phyloP scores from a whole-genome alignment of 1,284 basidiomycete genomes.

The Marasmius tenuissimus region DNA sequence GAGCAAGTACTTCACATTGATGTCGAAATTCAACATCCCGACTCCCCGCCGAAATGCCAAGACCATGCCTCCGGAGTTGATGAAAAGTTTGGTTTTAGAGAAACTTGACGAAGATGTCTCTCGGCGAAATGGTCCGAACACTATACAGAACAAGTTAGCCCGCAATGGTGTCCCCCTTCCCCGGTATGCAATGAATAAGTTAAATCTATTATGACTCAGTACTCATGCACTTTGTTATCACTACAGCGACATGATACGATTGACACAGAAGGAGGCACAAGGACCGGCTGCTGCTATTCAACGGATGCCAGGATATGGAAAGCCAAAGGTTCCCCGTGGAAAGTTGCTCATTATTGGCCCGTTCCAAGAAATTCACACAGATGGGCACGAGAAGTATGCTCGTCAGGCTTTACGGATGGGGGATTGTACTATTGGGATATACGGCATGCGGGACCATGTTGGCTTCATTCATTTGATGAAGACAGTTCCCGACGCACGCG shows the following conservation, averaged over 20 bases:
- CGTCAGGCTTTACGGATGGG: slow-evolving; percentile 13
- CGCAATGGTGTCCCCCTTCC: slow-evolving; percentile 16
- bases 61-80: not conserved
- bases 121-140: slow-evolving; percentile 15
- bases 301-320: slow-evolving; percentile 19
- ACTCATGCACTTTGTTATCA: too few species aligned
- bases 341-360: slow-evolving; percentile 11
- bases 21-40: not conserved
- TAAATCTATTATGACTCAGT: not conserved
- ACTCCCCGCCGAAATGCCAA: not conserved
- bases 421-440: slow-evolving; percentile 12
- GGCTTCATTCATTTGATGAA: slow-evolving; percentile 1
- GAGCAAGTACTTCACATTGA: not conserved
- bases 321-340: slow-evolving; percentile 1
- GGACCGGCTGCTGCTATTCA: slow-evolving; percentile 7
- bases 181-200: too few species aligned
- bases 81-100: not conserved
- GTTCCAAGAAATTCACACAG: slow-evolving; percentile 16
- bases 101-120: slow-evolving; percentile 14
- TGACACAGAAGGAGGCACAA: slow-evolving; percentile 8
- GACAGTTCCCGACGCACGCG: slow-evolving; percentile 11
- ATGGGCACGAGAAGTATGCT: slow-evolving; percentile 17
- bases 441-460: slow-evolving; percentile 8
- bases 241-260: slow-evolving; percentile 14
- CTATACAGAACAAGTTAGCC: slow-evolving; percentile 12